Evolutionary conservation across 1,284 basidiomycete genomes (phyloP).

Genomic region (Porodaedalea pini): DNA sequence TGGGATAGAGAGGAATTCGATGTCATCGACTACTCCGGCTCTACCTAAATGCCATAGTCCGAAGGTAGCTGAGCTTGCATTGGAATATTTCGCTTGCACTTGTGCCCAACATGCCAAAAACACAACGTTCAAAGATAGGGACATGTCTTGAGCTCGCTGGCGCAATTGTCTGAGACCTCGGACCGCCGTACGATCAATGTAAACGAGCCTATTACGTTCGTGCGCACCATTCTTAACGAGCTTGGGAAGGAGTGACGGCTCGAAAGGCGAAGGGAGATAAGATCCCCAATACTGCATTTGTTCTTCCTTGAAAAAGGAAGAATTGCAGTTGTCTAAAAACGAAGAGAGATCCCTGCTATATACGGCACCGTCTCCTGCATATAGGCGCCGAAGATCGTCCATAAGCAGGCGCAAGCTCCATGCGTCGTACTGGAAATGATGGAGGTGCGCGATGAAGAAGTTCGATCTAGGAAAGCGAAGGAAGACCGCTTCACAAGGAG

Average conservation of each 20-base stretch:
- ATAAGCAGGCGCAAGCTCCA: slow-evolving; percentile 45
- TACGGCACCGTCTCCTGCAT: slow-evolving; percentile 23
- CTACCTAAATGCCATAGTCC: slow-evolving; percentile 48
- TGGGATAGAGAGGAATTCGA: slow-evolving; percentile 41
- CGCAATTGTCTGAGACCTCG: slow-evolving; percentile 26
- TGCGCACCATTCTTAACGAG: not conserved
- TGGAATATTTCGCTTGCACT: slow-evolving; percentile 36
- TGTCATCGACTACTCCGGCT: slow-evolving; percentile 33
- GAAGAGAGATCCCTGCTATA: slow-evolving; percentile 29
- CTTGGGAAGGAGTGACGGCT: slow-evolving; percentile 33
- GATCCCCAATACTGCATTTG: slow-evolving; percentile 42
- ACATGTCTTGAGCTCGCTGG: slow-evolving; percentile 30
- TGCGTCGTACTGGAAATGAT: slow-evolving; percentile 52
- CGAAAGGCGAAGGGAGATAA: slow-evolving; percentile 31
- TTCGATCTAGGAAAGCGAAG: slow-evolving; percentile 27
- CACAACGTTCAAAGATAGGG: slow-evolving; percentile 38
- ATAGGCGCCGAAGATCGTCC: slow-evolving; percentile 39
- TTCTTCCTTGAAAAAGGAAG: slow-evolving; percentile 27
- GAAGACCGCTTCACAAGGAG: slow-evolving; percentile 36
- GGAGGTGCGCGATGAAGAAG: slow-evolving; percentile 42
- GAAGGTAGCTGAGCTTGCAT: slow-evolving; percentile 35
- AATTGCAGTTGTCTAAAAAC: slow-evolving; percentile 33
- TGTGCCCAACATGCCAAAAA: slow-evolving; percentile 46
- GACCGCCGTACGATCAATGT: slow-evolving; percentile 26
- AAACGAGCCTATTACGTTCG: slow-evolving; percentile 23